phyloP scores from a whole-genome alignment of 1,139 yeast species.

The Magnusiomyces paraingens region DNA sequence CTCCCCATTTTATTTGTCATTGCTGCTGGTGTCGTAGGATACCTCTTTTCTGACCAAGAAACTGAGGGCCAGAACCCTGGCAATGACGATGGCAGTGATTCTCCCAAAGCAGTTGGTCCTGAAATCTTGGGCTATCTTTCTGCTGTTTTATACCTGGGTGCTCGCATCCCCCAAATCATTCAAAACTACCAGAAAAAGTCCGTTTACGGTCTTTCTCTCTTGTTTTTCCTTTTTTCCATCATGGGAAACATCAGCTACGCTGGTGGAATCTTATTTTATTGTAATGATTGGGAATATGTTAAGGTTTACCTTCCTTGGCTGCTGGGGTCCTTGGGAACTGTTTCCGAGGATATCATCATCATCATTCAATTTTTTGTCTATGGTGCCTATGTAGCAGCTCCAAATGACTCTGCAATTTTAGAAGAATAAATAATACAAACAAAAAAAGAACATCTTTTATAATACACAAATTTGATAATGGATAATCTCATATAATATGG shows the following conservation, averaged over 20 bases:
- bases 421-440: slow-evolving; percentile 3
- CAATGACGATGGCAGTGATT: slow-evolving; percentile 22
- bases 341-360: slow-evolving; percentile 58
- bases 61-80: slow-evolving; percentile 10
- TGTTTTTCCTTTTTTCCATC: slow-evolving; percentile 68
- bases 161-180: slow-evolving; percentile 72
- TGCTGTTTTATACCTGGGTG: slow-evolving; percentile 64
- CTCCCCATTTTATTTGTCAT: slow-evolving; percentile 61
- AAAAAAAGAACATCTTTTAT: background rate
- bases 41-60: slow-evolving; percentile 39
- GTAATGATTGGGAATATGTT: slow-evolving; percentile 56
- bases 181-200: slow-evolving; percentile 65
- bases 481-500: background rate
- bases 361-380: slow-evolving; percentile 61
- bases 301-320: slow-evolving; percentile 65
- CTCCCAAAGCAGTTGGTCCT: slow-evolving; percentile 46
- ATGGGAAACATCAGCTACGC: slow-evolving; percentile 75
- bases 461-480: background rate
- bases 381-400: slow-evolving; percentile 26
- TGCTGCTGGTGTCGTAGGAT: slow-evolving; percentile 61
- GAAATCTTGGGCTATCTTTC: slow-evolving; percentile 67
- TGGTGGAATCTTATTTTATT: slow-evolving; percentile 60
- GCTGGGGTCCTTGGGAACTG: slow-evolving; percentile 68
- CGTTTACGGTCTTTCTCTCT: slow-evolving; percentile 65
- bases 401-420: slow-evolving; percentile 10